These are phyloP conservation scores for Globisporangium spinosum DNA, from an alignment of 352 stramenopile species.

Conservation along the genomic window DNA sequence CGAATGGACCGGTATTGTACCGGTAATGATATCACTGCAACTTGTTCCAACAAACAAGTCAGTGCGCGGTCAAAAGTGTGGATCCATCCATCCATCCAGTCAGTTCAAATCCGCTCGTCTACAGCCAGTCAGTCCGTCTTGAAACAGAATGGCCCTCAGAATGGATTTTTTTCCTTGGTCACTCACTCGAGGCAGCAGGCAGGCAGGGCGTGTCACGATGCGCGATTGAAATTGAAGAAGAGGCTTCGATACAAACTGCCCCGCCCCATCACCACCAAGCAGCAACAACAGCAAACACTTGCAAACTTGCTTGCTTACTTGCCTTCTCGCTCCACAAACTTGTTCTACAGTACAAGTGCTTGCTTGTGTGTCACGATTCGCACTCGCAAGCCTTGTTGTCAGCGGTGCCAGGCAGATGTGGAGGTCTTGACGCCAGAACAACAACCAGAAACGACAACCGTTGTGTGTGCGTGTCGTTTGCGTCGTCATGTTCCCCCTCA, in stretches of 20 bases:
- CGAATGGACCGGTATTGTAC: no score
- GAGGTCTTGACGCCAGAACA: neutral
- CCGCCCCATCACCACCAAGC: neutral
- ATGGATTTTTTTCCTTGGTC: neutral
- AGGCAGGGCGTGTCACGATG: neutral
- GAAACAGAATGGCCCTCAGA: no score
- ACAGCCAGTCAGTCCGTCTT: neutral
- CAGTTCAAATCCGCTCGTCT: neutral
- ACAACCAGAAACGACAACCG: neutral
- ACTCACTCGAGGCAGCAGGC: neutral
- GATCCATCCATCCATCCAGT: neutral
- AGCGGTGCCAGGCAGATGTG: no score
- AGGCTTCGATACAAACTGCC: neutral
- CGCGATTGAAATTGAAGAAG: neutral
- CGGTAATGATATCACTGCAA: no score
- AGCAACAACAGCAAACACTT: neutral
- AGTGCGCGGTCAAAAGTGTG: neutral
- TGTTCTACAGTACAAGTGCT: neutral
- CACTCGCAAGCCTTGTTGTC: neutral
- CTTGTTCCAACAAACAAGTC: neutral
- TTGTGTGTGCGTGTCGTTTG: neutral
- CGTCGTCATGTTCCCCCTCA: neutral
- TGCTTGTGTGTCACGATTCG: neutral
- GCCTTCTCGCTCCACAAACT: neutral
- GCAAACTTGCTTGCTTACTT: no score